Conservation (phyloP, 805 yeast species). For the Wickerhamiella azymoides region DNA sequence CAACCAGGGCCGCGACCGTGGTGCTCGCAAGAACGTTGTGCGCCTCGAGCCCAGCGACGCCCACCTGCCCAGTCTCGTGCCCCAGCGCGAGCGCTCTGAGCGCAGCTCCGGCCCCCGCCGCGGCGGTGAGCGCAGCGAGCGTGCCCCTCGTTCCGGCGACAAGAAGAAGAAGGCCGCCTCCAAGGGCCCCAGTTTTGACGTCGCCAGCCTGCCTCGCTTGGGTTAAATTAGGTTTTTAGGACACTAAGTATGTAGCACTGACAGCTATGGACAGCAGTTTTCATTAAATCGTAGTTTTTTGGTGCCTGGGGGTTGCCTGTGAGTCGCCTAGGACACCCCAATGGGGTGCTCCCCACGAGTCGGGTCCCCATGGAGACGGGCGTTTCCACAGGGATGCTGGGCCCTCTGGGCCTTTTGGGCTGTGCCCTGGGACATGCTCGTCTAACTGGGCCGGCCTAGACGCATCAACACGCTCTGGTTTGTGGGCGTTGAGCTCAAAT, state of each 20-base stretch:
- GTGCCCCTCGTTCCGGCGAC: slow-evolving; percentile 7
- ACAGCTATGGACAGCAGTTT: neutral
- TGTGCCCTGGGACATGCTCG: no score
- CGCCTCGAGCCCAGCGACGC: slow-evolving; percentile 30
- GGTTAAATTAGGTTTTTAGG: slow-evolving; percentile 6
- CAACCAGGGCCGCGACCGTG: slow-evolving; percentile 58
- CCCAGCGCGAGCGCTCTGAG: slow-evolving; percentile 6
- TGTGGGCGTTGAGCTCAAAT: slow-evolving; percentile 15
- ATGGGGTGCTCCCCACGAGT: no score
- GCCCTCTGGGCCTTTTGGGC: no score
- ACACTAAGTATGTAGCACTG: neutral
- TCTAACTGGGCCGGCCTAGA: neutral
- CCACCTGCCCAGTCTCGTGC: slow-evolving; percentile 11
- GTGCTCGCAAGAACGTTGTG: slow-evolving; percentile 58
- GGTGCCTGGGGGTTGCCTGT: no score
- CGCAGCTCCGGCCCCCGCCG: slow-evolving; percentile 27
- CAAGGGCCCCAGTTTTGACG: slow-evolving; percentile 14
- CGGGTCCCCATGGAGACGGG: no score
- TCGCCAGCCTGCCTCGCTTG: slow-evolving; percentile 17
- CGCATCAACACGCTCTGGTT: neutral
- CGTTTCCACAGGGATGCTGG: no score
- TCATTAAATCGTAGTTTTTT: no score
- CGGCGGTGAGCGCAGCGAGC: slow-evolving; percentile 36
- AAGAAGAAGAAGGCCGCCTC: slow-evolving; percentile 10
- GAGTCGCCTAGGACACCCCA: no score